phyloP scores from a whole-genome alignment of 352 stramenopile species.

The Ophiocytium majus region DNA sequence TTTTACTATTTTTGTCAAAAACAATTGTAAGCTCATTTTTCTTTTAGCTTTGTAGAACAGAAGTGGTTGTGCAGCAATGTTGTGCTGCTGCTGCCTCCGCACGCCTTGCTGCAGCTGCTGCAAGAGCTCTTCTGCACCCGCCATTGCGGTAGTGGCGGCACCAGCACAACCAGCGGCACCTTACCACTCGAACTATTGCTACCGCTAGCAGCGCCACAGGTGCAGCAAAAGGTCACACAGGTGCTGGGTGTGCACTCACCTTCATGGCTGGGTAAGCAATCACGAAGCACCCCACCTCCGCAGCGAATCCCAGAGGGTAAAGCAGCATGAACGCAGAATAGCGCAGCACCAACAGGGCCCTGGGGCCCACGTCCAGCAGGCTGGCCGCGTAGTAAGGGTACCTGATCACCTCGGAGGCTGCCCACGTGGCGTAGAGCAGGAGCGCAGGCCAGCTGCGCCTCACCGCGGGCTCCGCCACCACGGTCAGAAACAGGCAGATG shows the following conservation, averaged over 20 bases:
- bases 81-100: background rate
- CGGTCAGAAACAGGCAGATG: conserved; percentile 35
- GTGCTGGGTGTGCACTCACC: conserved; percentile 15
- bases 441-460: conserved; percentile 31
- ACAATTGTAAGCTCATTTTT: too few relatives aligned
- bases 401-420: conserved; percentile 48
- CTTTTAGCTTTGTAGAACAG: too few relatives aligned
- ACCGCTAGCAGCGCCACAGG: too few relatives aligned
- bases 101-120: background rate
- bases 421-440: conserved; percentile 45
- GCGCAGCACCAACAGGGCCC: conserved; percentile 36
- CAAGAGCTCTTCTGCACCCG: background rate
- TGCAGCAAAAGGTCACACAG: too few relatives aligned
- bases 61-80: background rate
- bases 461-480: conserved; percentile 27
- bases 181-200: too few relatives aligned
- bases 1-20: too few relatives aligned
- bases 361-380: conserved; percentile 31
- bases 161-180: too few relatives aligned
- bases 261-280: conserved; percentile 44
- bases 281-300: conserved; percentile 45
- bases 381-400: conserved; percentile 48
- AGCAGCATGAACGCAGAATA: conserved; percentile 54
- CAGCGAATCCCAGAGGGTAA: conserved; percentile 50
- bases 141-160: background rate